Evolutionary conservation across 176 grass and related monocot genomes (phyloP).

Genomic region (Cenchrus americanus): DNA sequence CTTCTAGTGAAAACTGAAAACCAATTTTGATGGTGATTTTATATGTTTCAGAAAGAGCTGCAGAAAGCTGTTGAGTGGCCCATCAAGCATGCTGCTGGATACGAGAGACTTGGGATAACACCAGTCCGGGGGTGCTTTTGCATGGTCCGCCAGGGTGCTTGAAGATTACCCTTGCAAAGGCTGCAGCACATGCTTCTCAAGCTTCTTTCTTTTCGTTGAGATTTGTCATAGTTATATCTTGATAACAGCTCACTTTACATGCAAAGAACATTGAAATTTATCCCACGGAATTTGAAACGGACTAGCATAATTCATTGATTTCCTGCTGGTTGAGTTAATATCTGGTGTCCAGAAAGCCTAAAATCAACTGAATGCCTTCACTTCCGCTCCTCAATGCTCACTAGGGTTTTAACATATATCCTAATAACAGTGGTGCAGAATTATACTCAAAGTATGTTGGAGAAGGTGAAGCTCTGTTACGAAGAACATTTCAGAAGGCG

Average conservation of each 20-base stretch:
- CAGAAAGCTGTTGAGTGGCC: constrained; percentile 92
- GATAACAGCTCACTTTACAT: background rate
- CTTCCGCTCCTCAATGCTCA: background rate
- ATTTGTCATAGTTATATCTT: constrained; percentile 29
- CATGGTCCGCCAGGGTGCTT: constrained; percentile 93
- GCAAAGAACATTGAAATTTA: background rate
- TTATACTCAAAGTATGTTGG: constrained; percentile 97
- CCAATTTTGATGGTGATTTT: constrained; percentile 33
- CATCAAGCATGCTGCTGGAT: constrained; percentile 75
- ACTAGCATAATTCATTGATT: background rate
- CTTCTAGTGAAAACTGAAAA: constrained; percentile 15
- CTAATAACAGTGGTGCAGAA: constrained; percentile 65
- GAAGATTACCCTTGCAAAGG: constrained; percentile 87
- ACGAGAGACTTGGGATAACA: constrained; percentile 80
- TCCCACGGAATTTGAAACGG: background rate
- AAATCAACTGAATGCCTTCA: constrained; percentile 6
- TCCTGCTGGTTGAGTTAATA: constrained; percentile 2
- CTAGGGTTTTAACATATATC: constrained; percentile 32
- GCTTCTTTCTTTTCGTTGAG: constrained; percentile 98
- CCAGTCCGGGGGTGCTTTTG: constrained; percentile 82
- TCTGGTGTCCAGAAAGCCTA: background rate
- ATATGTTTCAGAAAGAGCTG: constrained; percentile 72
- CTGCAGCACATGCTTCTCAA: constrained; percentile 84
- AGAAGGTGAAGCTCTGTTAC: constrained; percentile 85
- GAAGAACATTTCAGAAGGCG: constrained; percentile 89